phyloP scores from a whole-genome alignment of 2,329 filamentous ascomycete genomes.

The Fusarium temperatum region DNA sequence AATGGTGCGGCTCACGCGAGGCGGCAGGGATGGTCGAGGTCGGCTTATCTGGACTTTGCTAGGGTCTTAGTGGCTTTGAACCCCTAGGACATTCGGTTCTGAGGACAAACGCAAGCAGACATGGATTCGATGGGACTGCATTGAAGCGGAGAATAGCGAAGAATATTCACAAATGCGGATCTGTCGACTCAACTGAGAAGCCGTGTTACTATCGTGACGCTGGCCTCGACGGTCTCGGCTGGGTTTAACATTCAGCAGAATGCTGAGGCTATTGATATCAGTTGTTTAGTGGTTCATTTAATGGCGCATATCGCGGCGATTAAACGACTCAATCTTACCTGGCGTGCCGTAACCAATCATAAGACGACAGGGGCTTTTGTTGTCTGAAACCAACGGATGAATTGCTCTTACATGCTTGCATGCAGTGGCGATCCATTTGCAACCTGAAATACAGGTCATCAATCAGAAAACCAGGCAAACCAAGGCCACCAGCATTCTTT shows the following conservation, averaged over 20 bases:
- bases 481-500: constrained; percentile 7
- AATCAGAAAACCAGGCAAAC: neutral
- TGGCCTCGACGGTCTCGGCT: neutral
- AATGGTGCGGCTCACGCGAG: constrained; percentile 13
- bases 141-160: neutral
- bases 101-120: constrained; percentile 24
- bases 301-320: constrained; percentile 30
- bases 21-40: constrained; percentile 1
- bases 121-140: neutral
- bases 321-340: constrained; percentile 19
- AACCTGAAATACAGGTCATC: neutral
- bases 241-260: neutral
- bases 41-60: constrained; percentile 28
- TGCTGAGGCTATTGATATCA: neutral
- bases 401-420: constrained; percentile 22
- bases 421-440: constrained; percentile 23
- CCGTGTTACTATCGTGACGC: neutral
- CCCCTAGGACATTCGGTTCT: constrained; percentile 10
- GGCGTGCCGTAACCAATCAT: constrained; percentile 21
- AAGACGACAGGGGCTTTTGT: neutral
- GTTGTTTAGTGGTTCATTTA: constrained; percentile 14
- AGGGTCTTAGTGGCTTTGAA: constrained; percentile 29
- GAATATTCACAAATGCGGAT: neutral
- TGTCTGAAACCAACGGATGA: constrained; percentile 23
- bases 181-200: neutral